Base-by-base conservation (phyloP, 2,329 filamentous ascomycete species). In the Fusarium sp. region DNA sequence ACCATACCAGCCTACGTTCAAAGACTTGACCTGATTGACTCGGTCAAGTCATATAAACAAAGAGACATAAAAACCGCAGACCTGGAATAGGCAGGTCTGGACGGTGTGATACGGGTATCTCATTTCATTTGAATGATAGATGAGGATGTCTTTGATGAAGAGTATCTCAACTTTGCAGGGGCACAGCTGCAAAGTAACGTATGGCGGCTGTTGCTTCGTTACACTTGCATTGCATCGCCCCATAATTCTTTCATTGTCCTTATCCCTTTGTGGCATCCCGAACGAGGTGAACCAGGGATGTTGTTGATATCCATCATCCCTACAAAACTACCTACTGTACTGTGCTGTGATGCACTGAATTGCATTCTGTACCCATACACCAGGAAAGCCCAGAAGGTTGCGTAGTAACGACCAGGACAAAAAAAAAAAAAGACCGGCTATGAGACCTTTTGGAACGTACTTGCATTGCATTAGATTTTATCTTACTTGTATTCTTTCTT, bases 211-310 rank as follows among this genome's bases (percentile, higher is more conserved):
- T 37, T 66, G 57, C 62, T 70, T 70, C 62, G 62, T 70, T 70
- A 70, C 67, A 67, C 57, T 42, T 70, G 53, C 66, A 53, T 45
- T 62, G 40, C 47, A 52, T 38, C 8, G 62, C 46, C 51, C 63
- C 63, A 67, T 63, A 46, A 38, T 47, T 64, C n/a, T 31, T 37
- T n/a, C 16, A 55, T 45, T 37, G 46, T 41, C 50, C 52, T 52
- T 63, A 41, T 56, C 67, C 59, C 18, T 49, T 69, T 69, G 57
- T 50, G 66, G 67, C 67, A 67, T 70, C 57, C 67, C 67, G 66
- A 67, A 40, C 41, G 36, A 63, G 40, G 31, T 46, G 47, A 63
- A 44, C 58, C 49, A 65, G 62, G 60, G 50, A 51, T 36, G 18
- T 33, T 47, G 15, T 13, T 20, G 18, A 20, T 16, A 13, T n/a